These are phyloP conservation scores for Ogataea dorogensis DNA, from an alignment of 805 yeast genomes.

Conservation along the genomic window DNA sequence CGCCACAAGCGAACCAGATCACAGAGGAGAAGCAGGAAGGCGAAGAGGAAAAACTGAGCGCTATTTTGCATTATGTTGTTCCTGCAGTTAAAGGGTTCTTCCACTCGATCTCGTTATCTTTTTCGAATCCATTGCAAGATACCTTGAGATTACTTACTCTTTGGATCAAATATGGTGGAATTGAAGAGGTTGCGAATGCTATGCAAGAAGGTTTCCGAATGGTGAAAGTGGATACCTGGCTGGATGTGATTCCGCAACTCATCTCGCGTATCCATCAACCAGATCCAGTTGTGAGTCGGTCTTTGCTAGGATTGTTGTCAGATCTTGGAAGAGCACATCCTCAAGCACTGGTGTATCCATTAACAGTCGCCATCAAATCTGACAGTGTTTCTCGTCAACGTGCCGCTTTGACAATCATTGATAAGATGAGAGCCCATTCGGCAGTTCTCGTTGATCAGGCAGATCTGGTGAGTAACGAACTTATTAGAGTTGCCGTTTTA, in stretches of 20 bases:
- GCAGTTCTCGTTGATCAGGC: constrained; percentile 86
- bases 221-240: constrained; percentile 91
- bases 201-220: constrained; percentile 86
- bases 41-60: constrained; percentile 42
- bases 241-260: constrained; percentile 92
- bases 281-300: constrained; percentile 74
- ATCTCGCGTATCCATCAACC: constrained; percentile 97
- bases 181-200: constrained; percentile 86
- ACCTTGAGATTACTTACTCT: constrained; percentile 83
- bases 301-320: constrained; percentile 75
- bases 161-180: constrained; percentile 96
- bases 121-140: constrained; percentile 86
- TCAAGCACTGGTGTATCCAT: constrained; percentile 91
- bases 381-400: constrained; percentile 85
- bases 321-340: constrained; percentile 95
- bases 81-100: constrained; percentile 97
- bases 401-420: constrained; percentile 90
- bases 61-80: constrained; percentile 82
- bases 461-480: constrained; percentile 88
- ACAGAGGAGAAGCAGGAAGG: constrained; percentile 15
- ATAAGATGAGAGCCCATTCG: constrained; percentile 87
- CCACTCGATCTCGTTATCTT: constrained; percentile 87
- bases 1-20: constrained; percentile 42
- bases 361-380: constrained; percentile 93
- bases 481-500: constrained; percentile 89